Percentiles rank a stretch among this genome's conserved stretches.
Conservation (phyloP, 352 stramenopile species). For the Phytophthora crassamura region DNA sequence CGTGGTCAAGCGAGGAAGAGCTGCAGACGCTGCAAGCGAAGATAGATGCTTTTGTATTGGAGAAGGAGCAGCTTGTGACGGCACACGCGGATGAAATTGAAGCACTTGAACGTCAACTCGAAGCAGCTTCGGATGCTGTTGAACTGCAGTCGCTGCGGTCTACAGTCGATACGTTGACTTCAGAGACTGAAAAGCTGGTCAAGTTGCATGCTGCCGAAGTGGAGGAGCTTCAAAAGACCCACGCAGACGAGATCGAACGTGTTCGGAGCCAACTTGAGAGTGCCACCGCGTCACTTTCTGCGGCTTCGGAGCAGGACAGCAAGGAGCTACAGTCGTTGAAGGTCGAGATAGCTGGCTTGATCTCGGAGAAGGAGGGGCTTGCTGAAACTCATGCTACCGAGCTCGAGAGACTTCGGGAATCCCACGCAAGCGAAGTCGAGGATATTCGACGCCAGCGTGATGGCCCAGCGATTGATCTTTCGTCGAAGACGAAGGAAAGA, state of each 20-base stretch:
- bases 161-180: slow-evolving; percentile 23
- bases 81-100: slow-evolving; percentile 17
- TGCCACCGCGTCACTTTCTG: background rate
- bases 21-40: slow-evolving; percentile 22
- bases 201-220: slow-evolving; percentile 15
- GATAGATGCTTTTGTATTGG: slow-evolving; percentile 9
- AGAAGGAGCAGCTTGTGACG: slow-evolving; percentile 21
- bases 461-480: slow-evolving; percentile 4
- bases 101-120: slow-evolving; percentile 6
- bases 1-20: slow-evolving; percentile 4
- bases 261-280: slow-evolving; percentile 28
- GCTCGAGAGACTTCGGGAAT: slow-evolving; percentile 6
- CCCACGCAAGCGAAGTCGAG: slow-evolving; percentile 17
- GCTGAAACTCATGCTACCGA: slow-evolving; percentile 10
- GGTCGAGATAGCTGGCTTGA: slow-evolving; percentile 8
- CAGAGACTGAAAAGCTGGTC: slow-evolving; percentile 19
- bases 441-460: slow-evolving; percentile 15
- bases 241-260: slow-evolving; percentile 20
- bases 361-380: slow-evolving; percentile 7
- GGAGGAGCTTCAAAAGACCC: slow-evolving; percentile 24
- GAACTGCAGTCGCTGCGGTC: slow-evolving; percentile 32
- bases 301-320: slow-evolving; percentile 3
- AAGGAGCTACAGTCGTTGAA: slow-evolving; percentile 27
- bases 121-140: slow-evolving; percentile 30
- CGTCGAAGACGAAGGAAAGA: slow-evolving; percentile 16